phyloP scores from a whole-genome alignment of 208 protist genomes.

The Cochliopodium minus region DNA sequence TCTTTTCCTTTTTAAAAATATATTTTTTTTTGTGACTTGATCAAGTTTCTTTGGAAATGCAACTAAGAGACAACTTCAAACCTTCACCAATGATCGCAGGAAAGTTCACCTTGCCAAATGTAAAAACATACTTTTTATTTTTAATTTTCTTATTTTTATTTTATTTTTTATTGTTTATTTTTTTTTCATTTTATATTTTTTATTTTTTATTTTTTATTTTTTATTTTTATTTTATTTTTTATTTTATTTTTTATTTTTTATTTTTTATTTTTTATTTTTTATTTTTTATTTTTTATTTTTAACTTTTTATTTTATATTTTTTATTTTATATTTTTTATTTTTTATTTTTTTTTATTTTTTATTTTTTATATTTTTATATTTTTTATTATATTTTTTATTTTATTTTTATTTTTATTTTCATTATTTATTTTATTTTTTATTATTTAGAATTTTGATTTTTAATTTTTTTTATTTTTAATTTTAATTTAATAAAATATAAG shows the following conservation, averaged over 20 bases:
- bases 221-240: background rate
- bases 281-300: background rate
- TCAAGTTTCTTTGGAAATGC: too few species aligned
- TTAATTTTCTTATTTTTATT: background rate
- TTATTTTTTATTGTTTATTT: background rate
- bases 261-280: constrained; percentile 3
- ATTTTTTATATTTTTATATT: background rate
- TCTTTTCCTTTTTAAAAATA: too few species aligned
- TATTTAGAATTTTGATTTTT: constrained; percentile 4
- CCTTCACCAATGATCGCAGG: too few species aligned
- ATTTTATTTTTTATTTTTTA: constrained; percentile 1
- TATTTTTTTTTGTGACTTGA: too few species aligned
- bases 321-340: constrained; percentile 1
- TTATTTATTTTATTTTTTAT: constrained; percentile 1
- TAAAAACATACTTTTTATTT: background rate
- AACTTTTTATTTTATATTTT: constrained; percentile 6
- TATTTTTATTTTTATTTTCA: background rate
- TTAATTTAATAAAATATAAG: too few species aligned
- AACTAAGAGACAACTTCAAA: too few species aligned
- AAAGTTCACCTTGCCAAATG: too few species aligned
- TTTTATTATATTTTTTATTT: background rate
- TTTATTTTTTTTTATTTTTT: background rate
- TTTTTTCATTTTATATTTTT: constrained; percentile 2
- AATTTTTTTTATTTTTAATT: constrained; percentile 8
- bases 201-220: constrained; percentile 7